A percentile compares a stretch with the other conserved stretches of the same genome.
Evolutionary conservation across 352 stramenopile species (phyloP).

Genomic region (Globisporangium canariense): DNA sequence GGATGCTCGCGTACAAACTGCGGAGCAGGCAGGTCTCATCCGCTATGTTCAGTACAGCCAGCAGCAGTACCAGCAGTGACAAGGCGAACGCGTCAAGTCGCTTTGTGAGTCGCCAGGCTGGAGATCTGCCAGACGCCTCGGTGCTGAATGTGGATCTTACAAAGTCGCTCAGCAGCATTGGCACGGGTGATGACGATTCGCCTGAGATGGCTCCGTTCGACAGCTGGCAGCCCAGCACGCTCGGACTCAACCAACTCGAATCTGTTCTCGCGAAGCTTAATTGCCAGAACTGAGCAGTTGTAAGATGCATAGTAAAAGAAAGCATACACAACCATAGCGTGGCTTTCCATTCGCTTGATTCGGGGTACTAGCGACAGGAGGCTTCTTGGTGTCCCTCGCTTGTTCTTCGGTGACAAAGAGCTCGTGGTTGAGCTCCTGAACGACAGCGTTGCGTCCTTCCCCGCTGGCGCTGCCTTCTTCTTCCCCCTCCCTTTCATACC

Average conservation of each 20-base stretch:
- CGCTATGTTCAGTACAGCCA: conserved; percentile 57
- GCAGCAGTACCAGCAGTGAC: conserved; percentile 12
- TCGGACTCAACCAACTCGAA: conserved; percentile 29
- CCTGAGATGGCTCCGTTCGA: conserved; percentile 27
- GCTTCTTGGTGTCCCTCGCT: too few species aligned
- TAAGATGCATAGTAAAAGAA: not conserved
- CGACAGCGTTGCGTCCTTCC: too few species aligned
- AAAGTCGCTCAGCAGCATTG: conserved; percentile 8
- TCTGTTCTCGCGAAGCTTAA: conserved; percentile 22
- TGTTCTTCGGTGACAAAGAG: too few species aligned
- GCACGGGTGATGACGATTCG: not conserved
- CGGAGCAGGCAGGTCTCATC: conserved; percentile 58
- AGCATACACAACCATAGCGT: too few species aligned
- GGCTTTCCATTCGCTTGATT: too few species aligned
- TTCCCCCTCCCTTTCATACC: too few species aligned
- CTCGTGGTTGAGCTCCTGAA: too few species aligned
- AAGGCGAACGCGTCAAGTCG: not conserved
- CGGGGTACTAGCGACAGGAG: too few species aligned
- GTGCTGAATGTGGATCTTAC: conserved; percentile 31
- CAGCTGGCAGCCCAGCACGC: conserved; percentile 42
- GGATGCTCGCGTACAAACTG: conserved; percentile 71
- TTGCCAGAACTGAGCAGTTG: conserved; percentile 12
- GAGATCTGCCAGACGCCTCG: conserved; percentile 17
- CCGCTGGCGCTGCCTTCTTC: too few species aligned
- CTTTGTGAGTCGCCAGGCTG: conserved; percentile 5